Evolutionary conservation across 176 grass and related monocot species (phyloP).

Genomic region (Carex parvula): DNA sequence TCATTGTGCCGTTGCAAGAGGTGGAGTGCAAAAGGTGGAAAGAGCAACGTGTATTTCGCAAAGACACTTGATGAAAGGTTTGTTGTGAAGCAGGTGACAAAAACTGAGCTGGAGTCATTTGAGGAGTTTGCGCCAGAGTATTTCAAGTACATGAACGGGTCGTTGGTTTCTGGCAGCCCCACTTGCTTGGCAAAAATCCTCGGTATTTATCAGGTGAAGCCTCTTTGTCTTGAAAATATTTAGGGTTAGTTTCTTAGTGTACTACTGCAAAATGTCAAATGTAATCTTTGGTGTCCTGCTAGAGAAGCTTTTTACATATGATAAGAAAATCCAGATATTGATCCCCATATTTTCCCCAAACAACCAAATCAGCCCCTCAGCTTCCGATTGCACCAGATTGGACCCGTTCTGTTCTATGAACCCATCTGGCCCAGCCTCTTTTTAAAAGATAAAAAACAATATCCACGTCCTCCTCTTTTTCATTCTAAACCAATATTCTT

Average conservation of each 20-base stretch:
- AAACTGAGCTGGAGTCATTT: constrained; percentile 91
- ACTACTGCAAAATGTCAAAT: constrained; percentile 10
- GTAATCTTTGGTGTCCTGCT: neutral
- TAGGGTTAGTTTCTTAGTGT: neutral
- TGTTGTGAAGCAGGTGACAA: constrained; percentile 88
- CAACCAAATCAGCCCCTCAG: neutral
- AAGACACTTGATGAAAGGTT: constrained; percentile 93
- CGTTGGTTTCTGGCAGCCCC: constrained; percentile 56
- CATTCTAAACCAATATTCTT: neutral
- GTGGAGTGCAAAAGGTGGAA: constrained; percentile 89
- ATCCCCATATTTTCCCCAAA: neutral
- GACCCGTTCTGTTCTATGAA: neutral
- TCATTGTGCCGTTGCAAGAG: constrained; percentile 80
- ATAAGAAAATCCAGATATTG: neutral
- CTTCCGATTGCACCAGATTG: neutral
- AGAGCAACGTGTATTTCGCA: constrained; percentile 96
- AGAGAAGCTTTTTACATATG: neutral
- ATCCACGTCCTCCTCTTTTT: neutral
- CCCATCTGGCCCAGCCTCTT: neutral
- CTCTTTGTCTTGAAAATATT: neutral
- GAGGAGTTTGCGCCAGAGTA: constrained; percentile 79
- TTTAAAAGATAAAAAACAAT: neutral
- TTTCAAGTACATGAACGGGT: constrained; percentile 64
- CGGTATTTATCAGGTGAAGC: constrained; percentile 87
- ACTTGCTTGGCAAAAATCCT: constrained; percentile 84